Conservation (phyloP, 345 rosid species). For the Excoecaria cochinchinensis region DNA sequence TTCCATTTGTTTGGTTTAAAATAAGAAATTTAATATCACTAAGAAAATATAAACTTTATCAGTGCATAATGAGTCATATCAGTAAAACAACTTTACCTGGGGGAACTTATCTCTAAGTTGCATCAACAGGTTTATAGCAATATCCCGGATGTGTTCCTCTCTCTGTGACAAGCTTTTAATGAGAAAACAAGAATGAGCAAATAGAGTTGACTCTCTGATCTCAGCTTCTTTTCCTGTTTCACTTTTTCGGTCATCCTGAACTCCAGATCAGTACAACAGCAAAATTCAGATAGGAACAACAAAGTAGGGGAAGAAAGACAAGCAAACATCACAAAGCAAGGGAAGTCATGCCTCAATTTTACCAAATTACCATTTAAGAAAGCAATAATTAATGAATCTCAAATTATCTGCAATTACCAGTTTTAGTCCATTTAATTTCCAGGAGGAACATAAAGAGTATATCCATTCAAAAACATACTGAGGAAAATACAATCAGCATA, state of each 20-base stretch:
- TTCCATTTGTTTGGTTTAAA: conserved; percentile 16
- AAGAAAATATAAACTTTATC: neutral
- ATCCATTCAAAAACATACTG: neutral
- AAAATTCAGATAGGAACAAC: conserved; percentile 15
- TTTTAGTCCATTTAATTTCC: neutral
- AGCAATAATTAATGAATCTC: neutral
- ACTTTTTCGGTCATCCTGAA: conserved; percentile 86
- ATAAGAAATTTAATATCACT: conserved; percentile 18
- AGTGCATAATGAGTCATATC: conserved; percentile 4
- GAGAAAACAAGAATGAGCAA: conserved; percentile 85
- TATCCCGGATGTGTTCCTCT: conserved; percentile 89
- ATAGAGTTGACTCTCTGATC: conserved; percentile 76
- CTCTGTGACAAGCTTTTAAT: conserved; percentile 94
- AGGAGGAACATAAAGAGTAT: neutral
- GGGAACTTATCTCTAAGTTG: conserved; percentile 97
- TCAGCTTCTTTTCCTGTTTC: conserved; percentile 78
- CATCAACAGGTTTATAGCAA: conserved; percentile 75
- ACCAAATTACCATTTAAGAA: neutral
- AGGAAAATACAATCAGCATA: neutral
- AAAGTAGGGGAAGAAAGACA: conserved; percentile 9
- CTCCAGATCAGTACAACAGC: conserved; percentile 27
- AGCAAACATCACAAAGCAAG: conserved; percentile 5
- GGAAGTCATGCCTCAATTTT: conserved; percentile 2
- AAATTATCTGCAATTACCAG: neutral
- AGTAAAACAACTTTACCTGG: conserved; percentile 55